Percentiles rank a stretch among this genome's conserved stretches.
These are phyloP conservation scores for Styphnolobium japonicum DNA, from an alignment of 306 rosid species.

Conservation along the genomic window DNA sequence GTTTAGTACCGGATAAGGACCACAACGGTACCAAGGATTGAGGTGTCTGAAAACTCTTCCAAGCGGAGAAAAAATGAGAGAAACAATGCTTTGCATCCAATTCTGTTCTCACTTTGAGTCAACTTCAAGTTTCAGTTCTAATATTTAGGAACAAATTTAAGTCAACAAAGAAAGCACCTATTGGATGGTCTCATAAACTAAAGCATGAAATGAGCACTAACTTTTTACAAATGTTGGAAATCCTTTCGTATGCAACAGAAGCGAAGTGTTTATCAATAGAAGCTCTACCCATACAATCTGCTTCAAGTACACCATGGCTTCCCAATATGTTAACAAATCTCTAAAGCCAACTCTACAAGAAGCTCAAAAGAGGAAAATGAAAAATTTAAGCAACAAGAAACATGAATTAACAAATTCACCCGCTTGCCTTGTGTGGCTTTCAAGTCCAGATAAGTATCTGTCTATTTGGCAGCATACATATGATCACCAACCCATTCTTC, in stretches of 20 bases:
- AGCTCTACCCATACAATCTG: slow-evolving; percentile 33
- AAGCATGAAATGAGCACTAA: slow-evolving; percentile 18
- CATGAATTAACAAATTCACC: slow-evolving; percentile 70
- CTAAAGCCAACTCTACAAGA: slow-evolving; percentile 66
- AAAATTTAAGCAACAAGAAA: slow-evolving; percentile 52
- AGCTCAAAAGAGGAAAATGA: slow-evolving; percentile 40
- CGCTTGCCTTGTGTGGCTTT: slow-evolving; percentile 28
- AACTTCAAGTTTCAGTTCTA: not conserved
- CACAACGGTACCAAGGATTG: not conserved
- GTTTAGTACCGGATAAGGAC: no score
- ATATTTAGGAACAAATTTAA: not conserved
- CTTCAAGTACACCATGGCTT: slow-evolving; percentile 42
- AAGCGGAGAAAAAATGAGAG: not conserved
- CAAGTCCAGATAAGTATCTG: slow-evolving; percentile 28
- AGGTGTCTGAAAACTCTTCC: not conserved
- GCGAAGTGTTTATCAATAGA: slow-evolving; percentile 24
- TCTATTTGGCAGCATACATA: slow-evolving; percentile 32
- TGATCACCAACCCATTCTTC: slow-evolving; percentile 27
- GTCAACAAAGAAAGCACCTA: slow-evolving; percentile 15
- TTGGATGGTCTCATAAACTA: not conserved
- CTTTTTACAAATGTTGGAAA: slow-evolving; percentile 38
- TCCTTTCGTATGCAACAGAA: slow-evolving; percentile 34
- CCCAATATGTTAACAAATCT: slow-evolving; percentile 53
- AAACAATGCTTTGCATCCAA: not conserved
- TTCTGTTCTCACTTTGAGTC: not conserved